These are phyloP conservation scores for Mallotus nudiflorus DNA, from an alignment of 345 rosid genomes.

Conservation along the genomic window DNA sequence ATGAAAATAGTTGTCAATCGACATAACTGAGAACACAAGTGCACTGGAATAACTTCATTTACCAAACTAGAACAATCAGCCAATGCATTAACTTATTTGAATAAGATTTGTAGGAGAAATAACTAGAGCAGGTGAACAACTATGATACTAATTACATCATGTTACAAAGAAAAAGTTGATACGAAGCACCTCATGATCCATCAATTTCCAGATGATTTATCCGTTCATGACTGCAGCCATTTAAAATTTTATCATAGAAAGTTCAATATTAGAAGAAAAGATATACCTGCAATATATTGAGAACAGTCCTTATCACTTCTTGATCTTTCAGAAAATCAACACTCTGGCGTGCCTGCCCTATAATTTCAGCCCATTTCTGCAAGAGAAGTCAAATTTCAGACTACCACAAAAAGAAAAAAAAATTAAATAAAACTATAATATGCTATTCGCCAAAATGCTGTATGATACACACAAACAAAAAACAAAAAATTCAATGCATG, in stretches of 20 bases:
- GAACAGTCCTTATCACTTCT: constrained; percentile 83
- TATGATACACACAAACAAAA: too few relatives aligned
- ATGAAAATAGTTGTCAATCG: background rate
- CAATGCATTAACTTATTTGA: background rate
- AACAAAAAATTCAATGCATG: too few relatives aligned
- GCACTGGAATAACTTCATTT: background rate
- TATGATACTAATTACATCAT: background rate
- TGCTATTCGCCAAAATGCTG: too few relatives aligned
- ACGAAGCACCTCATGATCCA: background rate
- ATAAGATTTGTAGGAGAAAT: background rate
- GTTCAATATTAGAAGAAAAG: background rate
- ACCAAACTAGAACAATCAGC: background rate
- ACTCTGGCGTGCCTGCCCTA: constrained; percentile 93
- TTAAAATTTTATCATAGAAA: background rate
- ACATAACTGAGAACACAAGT: background rate
- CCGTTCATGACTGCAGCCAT: background rate
- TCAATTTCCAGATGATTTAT: background rate
- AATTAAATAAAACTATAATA: too few relatives aligned
- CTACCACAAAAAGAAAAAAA: too few relatives aligned
- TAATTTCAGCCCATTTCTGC: constrained; percentile 98
- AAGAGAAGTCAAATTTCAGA: constrained; percentile 24
- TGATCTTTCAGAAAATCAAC: constrained; percentile 91
- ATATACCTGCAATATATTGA: constrained; percentile 87
- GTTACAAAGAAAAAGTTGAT: background rate
- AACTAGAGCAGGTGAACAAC: too few relatives aligned